Evolutionary conservation across 306 rosid genomes (phyloP).

Genomic region (Begonia fuchsioides): DNA sequence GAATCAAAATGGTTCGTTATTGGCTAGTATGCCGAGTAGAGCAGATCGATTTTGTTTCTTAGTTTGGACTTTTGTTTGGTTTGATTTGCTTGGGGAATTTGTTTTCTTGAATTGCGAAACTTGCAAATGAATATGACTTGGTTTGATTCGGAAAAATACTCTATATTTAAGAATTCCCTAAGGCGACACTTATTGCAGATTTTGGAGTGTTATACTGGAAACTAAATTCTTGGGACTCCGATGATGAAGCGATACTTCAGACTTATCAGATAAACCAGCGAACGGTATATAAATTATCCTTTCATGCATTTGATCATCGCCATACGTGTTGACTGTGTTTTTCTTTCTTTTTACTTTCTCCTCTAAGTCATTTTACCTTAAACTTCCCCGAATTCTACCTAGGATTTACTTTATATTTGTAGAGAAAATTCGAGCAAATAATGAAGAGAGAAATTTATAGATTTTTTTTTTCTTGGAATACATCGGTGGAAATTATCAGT

Average conservation of each 20-base stretch:
- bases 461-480: slow-evolving; percentile 79
- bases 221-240: slow-evolving; percentile 60
- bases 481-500: slow-evolving; percentile 90
- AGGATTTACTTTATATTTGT: slow-evolving; percentile 89
- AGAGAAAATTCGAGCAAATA: slow-evolving; percentile 86
- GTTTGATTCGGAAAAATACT: background rate
- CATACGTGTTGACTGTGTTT: background rate
- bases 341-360: background rate
- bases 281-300: slow-evolving; percentile 78
- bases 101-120: background rate
- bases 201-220: slow-evolving; percentile 95
- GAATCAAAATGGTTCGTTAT: no score
- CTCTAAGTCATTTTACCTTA: slow-evolving; percentile 2
- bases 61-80: slow-evolving; percentile 22
- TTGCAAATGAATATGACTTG: no score
- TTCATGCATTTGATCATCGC: background rate
- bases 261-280: slow-evolving; percentile 56
- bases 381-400: slow-evolving; percentile 7
- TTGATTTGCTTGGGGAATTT: slow-evolving; percentile 11
- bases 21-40: no score
- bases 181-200: slow-evolving; percentile 32
- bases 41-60: no score
- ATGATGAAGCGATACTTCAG: slow-evolving; percentile 73
- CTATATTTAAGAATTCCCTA: background rate
- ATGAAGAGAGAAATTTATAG: slow-evolving; percentile 83